Conservation (phyloP, 257 asterid species). For the Datura wrightii region DNA sequence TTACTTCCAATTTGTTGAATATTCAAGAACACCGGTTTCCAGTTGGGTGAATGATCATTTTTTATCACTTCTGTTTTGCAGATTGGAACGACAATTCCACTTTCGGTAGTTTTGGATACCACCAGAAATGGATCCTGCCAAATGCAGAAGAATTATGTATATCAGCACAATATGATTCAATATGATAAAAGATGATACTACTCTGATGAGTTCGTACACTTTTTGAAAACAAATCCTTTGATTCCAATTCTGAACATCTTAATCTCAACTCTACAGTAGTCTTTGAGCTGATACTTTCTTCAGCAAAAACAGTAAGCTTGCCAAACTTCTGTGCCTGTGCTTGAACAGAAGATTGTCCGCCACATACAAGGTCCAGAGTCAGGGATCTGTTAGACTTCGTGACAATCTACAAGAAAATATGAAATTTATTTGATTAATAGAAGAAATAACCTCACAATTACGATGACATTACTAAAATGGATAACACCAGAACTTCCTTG, state of each 20-base stretch:
- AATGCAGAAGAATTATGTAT: slow-evolving; percentile 39
- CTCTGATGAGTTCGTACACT: slow-evolving; percentile 60
- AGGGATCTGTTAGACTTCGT: slow-evolving; percentile 62
- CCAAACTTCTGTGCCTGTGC: slow-evolving; percentile 58
- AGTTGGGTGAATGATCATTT: slow-evolving; percentile 78
- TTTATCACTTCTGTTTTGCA: slow-evolving; percentile 96
- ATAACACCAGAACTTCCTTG: not conserved
- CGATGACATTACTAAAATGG: not conserved
- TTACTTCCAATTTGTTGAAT: slow-evolving; percentile 97
- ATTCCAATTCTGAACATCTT: slow-evolving; percentile 89
- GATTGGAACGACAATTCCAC: slow-evolving; percentile 72
- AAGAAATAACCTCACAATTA: not conserved
- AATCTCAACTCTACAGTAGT: slow-evolving; percentile 77
- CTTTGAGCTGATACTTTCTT: slow-evolving; percentile 84
- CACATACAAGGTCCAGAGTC: slow-evolving; percentile 65
- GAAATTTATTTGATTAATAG: not conserved
- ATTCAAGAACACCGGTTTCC: slow-evolving; percentile 78
- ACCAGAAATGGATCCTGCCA: slow-evolving; percentile 94
- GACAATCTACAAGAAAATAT: slow-evolving; percentile 59
- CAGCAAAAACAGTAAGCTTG: slow-evolving; percentile 73
- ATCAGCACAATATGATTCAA: slow-evolving; percentile 42
- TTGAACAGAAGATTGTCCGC: slow-evolving; percentile 54
- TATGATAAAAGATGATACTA: slow-evolving; percentile 26
- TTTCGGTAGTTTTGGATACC: slow-evolving; percentile 76
- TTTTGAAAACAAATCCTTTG: slow-evolving; percentile 92